Evolutionary conservation across 2,329 filamentous ascomycete species (phyloP).

Genomic region (Cercospora janseana): DNA sequence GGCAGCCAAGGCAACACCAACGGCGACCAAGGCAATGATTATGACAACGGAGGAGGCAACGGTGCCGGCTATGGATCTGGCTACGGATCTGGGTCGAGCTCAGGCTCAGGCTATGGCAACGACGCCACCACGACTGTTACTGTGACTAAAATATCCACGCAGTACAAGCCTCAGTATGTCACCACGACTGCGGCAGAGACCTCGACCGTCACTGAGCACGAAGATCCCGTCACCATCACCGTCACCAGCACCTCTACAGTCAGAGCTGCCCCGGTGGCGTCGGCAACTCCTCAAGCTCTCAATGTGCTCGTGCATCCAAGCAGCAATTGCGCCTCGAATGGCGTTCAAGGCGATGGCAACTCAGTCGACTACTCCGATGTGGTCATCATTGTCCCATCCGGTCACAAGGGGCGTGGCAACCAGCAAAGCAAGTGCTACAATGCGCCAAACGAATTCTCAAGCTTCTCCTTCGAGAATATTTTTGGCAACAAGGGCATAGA

Average conservation of each 20-base stretch:
- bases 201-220: constrained; percentile 3
- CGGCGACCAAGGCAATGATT: not conserved
- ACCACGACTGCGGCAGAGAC: constrained; percentile 1
- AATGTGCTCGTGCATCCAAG: constrained; percentile 5
- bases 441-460: constrained; percentile 8
- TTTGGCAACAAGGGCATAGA: constrained; percentile 5
- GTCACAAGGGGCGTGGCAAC: constrained; percentile 1
- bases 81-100: too few relatives aligned
- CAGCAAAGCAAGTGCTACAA: constrained; percentile 8
- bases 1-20: not conserved
- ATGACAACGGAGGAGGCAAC: constrained; percentile 3
- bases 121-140: too few relatives aligned
- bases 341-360: constrained; percentile 1
- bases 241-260: too few relatives aligned
- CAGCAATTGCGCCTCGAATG: not conserved
- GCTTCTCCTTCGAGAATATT: constrained; percentile 14
- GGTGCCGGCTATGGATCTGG: too few relatives aligned
- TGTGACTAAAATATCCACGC: not conserved
- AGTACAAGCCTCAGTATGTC: not conserved
- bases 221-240: constrained; percentile 2
- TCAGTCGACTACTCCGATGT: constrained; percentile 4
- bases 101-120: too few relatives aligned
- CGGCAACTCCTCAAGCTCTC: not conserved
- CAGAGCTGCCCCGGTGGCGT: not conserved
- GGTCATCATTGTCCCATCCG: not conserved